These are phyloP conservation scores for Naumovozyma castellii DNA, from an alignment of 805 yeast species.

Conservation along the genomic window DNA sequence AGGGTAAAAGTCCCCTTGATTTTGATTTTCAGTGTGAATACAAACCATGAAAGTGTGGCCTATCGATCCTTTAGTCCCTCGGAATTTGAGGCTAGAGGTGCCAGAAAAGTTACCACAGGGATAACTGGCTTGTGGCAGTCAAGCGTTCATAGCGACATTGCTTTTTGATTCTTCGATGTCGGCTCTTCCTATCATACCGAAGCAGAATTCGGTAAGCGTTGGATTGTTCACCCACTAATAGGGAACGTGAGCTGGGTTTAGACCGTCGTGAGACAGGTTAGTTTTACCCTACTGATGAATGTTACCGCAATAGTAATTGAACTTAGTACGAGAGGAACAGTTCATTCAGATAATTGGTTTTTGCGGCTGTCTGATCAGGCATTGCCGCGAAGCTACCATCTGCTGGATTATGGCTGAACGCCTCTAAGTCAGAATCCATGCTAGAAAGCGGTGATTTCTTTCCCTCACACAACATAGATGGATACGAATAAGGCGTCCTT, in stretches of 20 bases:
- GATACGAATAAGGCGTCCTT: slow-evolving; percentile 35
- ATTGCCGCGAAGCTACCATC: slow-evolving; percentile 42
- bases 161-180: slow-evolving; percentile 41
- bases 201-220: slow-evolving; percentile 40
- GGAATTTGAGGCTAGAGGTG: slow-evolving; percentile 39
- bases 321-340: slow-evolving; percentile 41
- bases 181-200: slow-evolving; percentile 44
- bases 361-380: slow-evolving; percentile 40
- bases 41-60: slow-evolving; percentile 42
- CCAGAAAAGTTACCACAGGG: slow-evolving; percentile 38
- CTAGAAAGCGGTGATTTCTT: slow-evolving; percentile 38
- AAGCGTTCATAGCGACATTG: slow-evolving; percentile 41
- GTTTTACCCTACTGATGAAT: slow-evolving; percentile 37
- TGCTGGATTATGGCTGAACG: slow-evolving; percentile 42
- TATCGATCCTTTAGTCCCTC: slow-evolving; percentile 41
- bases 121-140: slow-evolving; percentile 40
- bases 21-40: slow-evolving; percentile 39
- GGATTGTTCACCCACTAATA: slow-evolving; percentile 40
- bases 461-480: slow-evolving; percentile 36
- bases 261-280: slow-evolving; percentile 40
- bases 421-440: slow-evolving; percentile 47
- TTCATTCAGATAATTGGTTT: slow-evolving; percentile 40
- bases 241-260: slow-evolving; percentile 38
- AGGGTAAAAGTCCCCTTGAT: slow-evolving; percentile 39
- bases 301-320: slow-evolving; percentile 35